Conservation (phyloP, 192 early-diverging fungal genomes). For the Mortierella alpina region DNA sequence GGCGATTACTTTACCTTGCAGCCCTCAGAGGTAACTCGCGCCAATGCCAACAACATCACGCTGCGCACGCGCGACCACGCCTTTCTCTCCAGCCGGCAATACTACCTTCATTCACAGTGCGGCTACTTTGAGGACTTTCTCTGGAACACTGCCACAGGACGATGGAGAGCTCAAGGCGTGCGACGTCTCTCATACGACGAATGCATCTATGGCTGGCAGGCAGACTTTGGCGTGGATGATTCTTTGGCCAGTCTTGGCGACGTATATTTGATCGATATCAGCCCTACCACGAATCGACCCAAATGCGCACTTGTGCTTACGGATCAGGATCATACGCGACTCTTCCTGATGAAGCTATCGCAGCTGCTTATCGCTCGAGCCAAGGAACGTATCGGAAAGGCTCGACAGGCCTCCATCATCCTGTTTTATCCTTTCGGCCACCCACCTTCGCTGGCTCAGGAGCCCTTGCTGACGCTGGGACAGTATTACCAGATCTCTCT, state of each 20-base stretch:
- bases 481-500: constrained; percentile 46
- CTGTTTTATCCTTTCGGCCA: constrained; percentile 51
- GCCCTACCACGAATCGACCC: constrained; percentile 34
- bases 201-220: constrained; percentile 34
- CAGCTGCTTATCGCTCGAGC: constrained; percentile 24
- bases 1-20: constrained; percentile 35
- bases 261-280: constrained; percentile 48
- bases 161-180: constrained; percentile 27
- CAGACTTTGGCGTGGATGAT: constrained; percentile 17
- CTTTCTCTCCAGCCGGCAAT: constrained; percentile 50
- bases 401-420: constrained; percentile 40
- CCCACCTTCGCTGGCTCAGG: constrained; percentile 47
- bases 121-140: constrained; percentile 49
- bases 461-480: constrained; percentile 32
- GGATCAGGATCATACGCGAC: constrained; percentile 38
- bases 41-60: constrained; percentile 54
- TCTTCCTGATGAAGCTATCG: constrained; percentile 28
- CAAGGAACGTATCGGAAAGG: constrained; percentile 27
- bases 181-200: constrained; percentile 33
- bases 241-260: constrained; percentile 36
- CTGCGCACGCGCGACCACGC: constrained; percentile 45
- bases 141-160: constrained; percentile 39
- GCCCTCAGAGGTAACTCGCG: constrained; percentile 43
- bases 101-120: constrained; percentile 49
- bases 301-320: constrained; percentile 15